Base-by-base conservation (phyloP, 805 yeast species). In the Pichia sporocuriosa region DNA sequence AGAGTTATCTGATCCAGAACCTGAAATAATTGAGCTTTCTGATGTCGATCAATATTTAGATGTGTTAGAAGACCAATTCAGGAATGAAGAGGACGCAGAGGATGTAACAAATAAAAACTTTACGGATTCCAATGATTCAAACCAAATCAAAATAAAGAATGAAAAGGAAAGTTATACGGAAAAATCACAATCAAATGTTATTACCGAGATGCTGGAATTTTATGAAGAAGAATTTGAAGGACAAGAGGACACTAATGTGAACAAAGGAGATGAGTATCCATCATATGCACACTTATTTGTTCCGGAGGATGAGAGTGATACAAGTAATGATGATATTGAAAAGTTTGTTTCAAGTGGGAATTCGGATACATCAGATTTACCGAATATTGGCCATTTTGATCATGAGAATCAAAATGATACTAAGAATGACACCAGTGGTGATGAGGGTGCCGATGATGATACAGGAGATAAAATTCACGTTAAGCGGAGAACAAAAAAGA, bases 171-270 rank as follows among this genome's bases (percentile, higher is more conserved):
- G 29, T 6, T 26, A 12, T 7, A 8, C 37, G 12, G 24, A 21
- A 21, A 28, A 16, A 11, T 22, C 37, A 11, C 37, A 34, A n/a
- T 34, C 37, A 23, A 2, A 6, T 6, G 37, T 24, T 3, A 35
- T 35, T 10, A 15, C 23, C 11, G 29, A 20, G 7, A 24, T 35
- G 6, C n/a, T 35, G n/a, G 16, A 23, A 19, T 35, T 19, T 20
- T 35, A 35, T 25, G 37, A 35, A 24, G 25, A 35, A 11, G 37
- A 35, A 27, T 35, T 24, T 24, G n/a, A 24, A 12, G 36, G 13
- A 12, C 11, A 20, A n/a, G 15, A 8, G 13, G n/a, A 4, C 4
- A 32, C 9, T 17, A 19, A 4, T 12, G n/a, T 26, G 10, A 13
- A 26, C 9, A 11, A 8, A 9, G n/a, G n/a, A 17, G 25, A 32